Percentiles rank a stretch among this genome's conserved stretches.
Conservation (phyloP, 208 protist genomes). For the Crithidia bombi region DNA sequence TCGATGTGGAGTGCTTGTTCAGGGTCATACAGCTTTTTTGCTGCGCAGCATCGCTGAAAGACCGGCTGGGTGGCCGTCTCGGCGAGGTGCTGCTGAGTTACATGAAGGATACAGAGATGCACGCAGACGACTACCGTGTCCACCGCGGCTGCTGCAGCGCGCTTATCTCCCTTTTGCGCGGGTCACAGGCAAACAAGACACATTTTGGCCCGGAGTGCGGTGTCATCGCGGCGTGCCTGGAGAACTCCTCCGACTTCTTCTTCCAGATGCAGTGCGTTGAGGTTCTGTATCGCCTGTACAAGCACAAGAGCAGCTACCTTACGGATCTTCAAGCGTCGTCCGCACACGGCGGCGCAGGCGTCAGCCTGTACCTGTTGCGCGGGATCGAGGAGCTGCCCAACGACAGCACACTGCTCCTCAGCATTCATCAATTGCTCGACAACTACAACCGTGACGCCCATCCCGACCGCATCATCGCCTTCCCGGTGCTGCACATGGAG, state of each 20-base stretch:
- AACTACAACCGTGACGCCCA: constrained; percentile 65
- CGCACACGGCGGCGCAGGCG: constrained; percentile 5
- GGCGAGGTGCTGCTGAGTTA: constrained; percentile 56
- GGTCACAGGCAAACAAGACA: constrained; percentile 81
- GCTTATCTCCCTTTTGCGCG: constrained; percentile 79
- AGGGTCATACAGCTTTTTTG: constrained; percentile 68
- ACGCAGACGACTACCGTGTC: constrained; percentile 77
- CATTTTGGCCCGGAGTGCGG: constrained; percentile 58
- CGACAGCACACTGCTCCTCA: constrained; percentile 68
- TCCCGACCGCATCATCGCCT: constrained; percentile 40
- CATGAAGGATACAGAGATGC: constrained; percentile 47
- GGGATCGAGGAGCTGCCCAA: constrained; percentile 75
- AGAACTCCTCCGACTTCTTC: constrained; percentile 75
- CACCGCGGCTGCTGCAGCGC: constrained; percentile 71
- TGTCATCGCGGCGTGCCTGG: constrained; percentile 51
- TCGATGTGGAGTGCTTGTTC: constrained; percentile 75
- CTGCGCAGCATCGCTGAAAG: constrained; percentile 50
- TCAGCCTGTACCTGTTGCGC: constrained; percentile 58
- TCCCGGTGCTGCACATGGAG: constrained; percentile 65
- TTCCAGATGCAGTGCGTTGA: constrained; percentile 91
- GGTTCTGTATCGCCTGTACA: constrained; percentile 81
- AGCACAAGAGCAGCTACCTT: constrained; percentile 57
- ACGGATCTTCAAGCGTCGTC: constrained; percentile 21
- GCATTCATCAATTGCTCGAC: constrained; percentile 72
- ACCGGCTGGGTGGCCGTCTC: constrained; percentile 46